Evolutionary conservation across 805 yeast genomes (phyloP).

Genomic region (Candida saitoana): DNA sequence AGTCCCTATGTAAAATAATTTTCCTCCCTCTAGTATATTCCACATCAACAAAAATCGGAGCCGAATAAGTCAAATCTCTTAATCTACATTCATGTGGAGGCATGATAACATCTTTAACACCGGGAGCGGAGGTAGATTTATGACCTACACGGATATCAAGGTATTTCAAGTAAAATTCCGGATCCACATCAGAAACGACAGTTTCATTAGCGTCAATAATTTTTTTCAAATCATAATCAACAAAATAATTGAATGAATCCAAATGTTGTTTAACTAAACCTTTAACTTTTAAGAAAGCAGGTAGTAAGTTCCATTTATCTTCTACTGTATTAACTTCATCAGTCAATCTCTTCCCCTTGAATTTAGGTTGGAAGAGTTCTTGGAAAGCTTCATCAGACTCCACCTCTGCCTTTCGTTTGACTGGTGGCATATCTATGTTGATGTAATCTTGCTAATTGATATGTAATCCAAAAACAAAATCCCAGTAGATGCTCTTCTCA

Average conservation of each 20-base stretch:
- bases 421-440: no score
- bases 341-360: slow-evolving; percentile 79
- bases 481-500: neutral
- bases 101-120: slow-evolving; percentile 55
- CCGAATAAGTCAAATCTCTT: slow-evolving; percentile 90
- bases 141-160: slow-evolving; percentile 90
- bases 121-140: slow-evolving; percentile 50
- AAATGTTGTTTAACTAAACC: slow-evolving; percentile 96
- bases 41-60: slow-evolving; percentile 94
- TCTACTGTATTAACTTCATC: slow-evolving; percentile 89
- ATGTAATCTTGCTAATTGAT: neutral
- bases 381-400: slow-evolving; percentile 60
- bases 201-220: slow-evolving; percentile 87
- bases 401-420: slow-evolving; percentile 6
- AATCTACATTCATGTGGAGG: slow-evolving; percentile 96
- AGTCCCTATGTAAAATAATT: slow-evolving; percentile 81
- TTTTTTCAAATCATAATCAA: slow-evolving; percentile 87
- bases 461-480: neutral
- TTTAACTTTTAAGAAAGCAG: slow-evolving; percentile 92
- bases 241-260: slow-evolving; percentile 96
- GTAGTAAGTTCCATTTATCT: slow-evolving; percentile 95
- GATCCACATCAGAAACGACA: slow-evolving; percentile 92
- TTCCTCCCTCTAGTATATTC: slow-evolving; percentile 95
- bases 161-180: slow-evolving; percentile 90
- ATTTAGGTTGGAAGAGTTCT: slow-evolving; percentile 73